Conservation (phyloP, 2,329 filamentous ascomycete genomes). For the Xylariaceae sp. region DNA sequence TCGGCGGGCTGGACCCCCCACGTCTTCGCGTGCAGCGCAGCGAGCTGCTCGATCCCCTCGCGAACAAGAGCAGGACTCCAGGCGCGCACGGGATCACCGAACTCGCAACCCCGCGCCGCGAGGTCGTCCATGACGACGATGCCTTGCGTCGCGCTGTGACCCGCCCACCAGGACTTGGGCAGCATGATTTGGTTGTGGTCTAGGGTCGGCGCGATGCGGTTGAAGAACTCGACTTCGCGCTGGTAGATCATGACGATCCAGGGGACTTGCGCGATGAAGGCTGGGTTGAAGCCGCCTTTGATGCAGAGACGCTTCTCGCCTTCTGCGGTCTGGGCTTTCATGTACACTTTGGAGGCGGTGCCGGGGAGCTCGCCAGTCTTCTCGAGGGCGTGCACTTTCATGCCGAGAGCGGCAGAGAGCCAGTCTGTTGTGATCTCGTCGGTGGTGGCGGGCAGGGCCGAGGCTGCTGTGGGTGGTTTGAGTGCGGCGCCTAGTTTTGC, state of each 20-base stretch:
- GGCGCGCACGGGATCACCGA: slow-evolving; percentile 18
- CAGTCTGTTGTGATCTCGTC: slow-evolving; percentile 24
- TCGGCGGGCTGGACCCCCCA: slow-evolving; percentile 25
- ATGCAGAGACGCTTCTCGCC: slow-evolving; percentile 20
- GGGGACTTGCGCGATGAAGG: slow-evolving; percentile 21
- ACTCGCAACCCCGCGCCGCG: slow-evolving; percentile 18
- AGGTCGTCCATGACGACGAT: slow-evolving; percentile 28
- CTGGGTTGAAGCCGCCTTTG: slow-evolving; percentile 28
- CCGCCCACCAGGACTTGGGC: slow-evolving; percentile 24
- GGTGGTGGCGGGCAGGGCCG: slow-evolving; percentile 15
- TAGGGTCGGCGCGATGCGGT: slow-evolving; percentile 22
- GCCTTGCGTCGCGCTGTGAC: slow-evolving; percentile 21
- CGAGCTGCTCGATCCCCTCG: slow-evolving; percentile 33
- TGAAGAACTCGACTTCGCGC: slow-evolving; percentile 28
- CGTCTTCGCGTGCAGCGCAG: slow-evolving; percentile 31
- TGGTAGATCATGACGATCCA: slow-evolving; percentile 26
- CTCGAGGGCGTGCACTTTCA: slow-evolving; percentile 18
- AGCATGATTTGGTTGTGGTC: slow-evolving; percentile 21
- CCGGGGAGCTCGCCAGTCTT: slow-evolving; percentile 17
- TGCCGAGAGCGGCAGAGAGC: slow-evolving; percentile 19
- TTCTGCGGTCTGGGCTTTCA: slow-evolving; percentile 18
- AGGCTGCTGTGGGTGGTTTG: slow-evolving; percentile 2
- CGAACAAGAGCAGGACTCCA: slow-evolving; percentile 23
- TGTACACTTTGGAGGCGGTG: slow-evolving; percentile 24
- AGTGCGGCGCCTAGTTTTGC: slow-evolving; percentile 1